Percentiles rank a stretch among this genome's conserved stretches.
Conservation (phyloP, 106 monocot genomes). For the Agapanthus africanus region DNA sequence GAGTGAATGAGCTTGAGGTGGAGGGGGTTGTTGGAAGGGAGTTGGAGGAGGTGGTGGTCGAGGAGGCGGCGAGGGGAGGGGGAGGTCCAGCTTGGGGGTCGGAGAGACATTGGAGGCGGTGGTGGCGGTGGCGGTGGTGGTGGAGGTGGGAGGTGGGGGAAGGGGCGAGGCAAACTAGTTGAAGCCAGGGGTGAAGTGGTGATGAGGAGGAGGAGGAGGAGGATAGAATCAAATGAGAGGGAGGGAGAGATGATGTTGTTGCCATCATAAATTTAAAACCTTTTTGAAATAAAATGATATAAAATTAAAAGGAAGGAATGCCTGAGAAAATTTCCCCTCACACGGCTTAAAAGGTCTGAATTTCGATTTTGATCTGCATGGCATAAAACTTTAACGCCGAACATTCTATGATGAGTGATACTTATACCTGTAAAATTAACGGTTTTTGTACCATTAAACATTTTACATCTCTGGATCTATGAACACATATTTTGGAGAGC, state of each 20-base stretch:
- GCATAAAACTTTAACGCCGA: too few relatives aligned
- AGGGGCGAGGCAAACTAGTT: constrained; percentile 1
- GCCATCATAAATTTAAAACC: background rate
- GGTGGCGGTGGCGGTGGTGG: background rate
- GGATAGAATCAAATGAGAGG: background rate
- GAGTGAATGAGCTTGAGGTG: constrained; percentile 46
- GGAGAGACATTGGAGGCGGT: constrained; percentile 5
- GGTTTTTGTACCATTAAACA: too few relatives aligned
- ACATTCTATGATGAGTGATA: too few relatives aligned
- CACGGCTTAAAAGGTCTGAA: too few relatives aligned
- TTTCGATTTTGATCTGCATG: too few relatives aligned
- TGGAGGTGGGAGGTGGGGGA: background rate
- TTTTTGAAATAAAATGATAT: too few relatives aligned
- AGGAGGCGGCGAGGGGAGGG: constrained; percentile 48
- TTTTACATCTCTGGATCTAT: too few relatives aligned
- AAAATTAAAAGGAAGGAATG: too few relatives aligned
- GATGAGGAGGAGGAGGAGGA: background rate
- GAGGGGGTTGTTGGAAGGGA: constrained; percentile 35
- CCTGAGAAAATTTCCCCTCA: too few relatives aligned
- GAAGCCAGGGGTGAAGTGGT: background rate
- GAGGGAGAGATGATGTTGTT: background rate
- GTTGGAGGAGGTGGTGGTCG: constrained; percentile 46
- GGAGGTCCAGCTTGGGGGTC: constrained; percentile 39
- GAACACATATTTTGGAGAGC: too few relatives aligned
- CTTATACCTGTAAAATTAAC: too few relatives aligned